Evolutionary conservation across 1,284 basidiomycete genomes (phyloP), one percentile per base, ranked within the genome.

Genomic region (Xerocomus nothofagi): DNA sequence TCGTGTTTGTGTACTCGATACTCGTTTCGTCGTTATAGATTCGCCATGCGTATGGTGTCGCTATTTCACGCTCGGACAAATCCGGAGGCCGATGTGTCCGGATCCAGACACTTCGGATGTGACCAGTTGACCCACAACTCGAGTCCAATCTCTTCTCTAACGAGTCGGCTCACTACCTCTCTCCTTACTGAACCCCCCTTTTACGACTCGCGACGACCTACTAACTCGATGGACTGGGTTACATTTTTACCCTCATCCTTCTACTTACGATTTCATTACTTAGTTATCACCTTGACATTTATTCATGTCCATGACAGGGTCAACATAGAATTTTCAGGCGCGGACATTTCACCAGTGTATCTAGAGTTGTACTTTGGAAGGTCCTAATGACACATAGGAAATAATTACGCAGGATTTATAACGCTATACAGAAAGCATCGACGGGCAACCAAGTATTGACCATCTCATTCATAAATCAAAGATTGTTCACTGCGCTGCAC

Each of bases 21-120:
- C 17, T 63, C 31, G 21, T 41, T 24, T 65, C 29, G 24, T 45
- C 33, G 12, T 29, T 54, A 38, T 65, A 57, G 45, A 23, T 17
- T 30, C 3, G 23, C 6, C 33, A 17, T 2, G 8, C 17, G 12
- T 21, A 1, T 23, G 9, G n/a, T 30, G 39, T 29, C 24, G 2
- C 7, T 12, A 33, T 29, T 17, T 17, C 12, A 11, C 17, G 20
- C 41, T 18, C n/a, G 26, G 34, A 32, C 10, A 15, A 15, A 17
- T 26, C 18, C 15, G 18, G 37, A 32, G 12, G 10, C 36, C 33
- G 26, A 39, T 33, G 46, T 29, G 7, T n/a, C 23, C 2, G 26
- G 20, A 14, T 15, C 11, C 5, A 17, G 10, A 18, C 27, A 27
- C 6, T 26, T 20, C 7, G 17, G n/a, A 51, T 14, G 10, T 14